Base-by-base conservation (phyloP, 345 rosid genomes). In the Schrenkiella parvula region DNA sequence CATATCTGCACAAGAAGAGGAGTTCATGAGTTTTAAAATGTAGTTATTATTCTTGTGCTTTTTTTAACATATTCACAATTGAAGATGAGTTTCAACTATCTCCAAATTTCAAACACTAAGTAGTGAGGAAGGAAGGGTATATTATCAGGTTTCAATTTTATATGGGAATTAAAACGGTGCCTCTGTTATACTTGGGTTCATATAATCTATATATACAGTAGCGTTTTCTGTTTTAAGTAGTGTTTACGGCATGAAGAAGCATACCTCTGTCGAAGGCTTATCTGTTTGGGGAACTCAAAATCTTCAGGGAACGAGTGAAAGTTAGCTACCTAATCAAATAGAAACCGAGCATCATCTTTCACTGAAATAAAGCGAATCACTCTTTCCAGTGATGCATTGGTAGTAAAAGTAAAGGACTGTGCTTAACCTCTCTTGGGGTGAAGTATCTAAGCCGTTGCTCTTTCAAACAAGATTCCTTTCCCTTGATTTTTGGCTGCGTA, bases 231-330 rank as follows among this genome's bases (percentile, higher is more conserved):
- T 6, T 26, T 35, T n/a, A 21, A 14, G 32, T 15, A 50, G 26
- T 28, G 66, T 42, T 56, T 35, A 39, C 0, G 4, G 37, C n/a
- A 66, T 56, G 52, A 26, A 38, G 32, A 14, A 26, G 14, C 47
- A 14, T 78, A 91, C 97, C 98, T 71, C 60, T 93, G 97, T 74
- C 88, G 83, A 37, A 89, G 97, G 80, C 80, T 88, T 78, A 84
- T 77, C 12, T 84, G 83, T 67, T 79, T 61, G 9, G 95, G 97
- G 64, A 93, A 93, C 70, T 77, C 80, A 73, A 93, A 93, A 61
- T 85, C 88, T 61, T 75, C 84, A 0, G 97, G 97, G 83, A 93
- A 93, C 31, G 97, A 89, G 80, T 91, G 98, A 75, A 91, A 79
- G 79, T 89, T 93, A 2, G 97, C 98, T 48, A 93, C 96, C 98